Percentiles rank a stretch among this genome's conserved stretches.
Conservation (phyloP, 208 protist species). For the Novymonas esmeraldas region DNA sequence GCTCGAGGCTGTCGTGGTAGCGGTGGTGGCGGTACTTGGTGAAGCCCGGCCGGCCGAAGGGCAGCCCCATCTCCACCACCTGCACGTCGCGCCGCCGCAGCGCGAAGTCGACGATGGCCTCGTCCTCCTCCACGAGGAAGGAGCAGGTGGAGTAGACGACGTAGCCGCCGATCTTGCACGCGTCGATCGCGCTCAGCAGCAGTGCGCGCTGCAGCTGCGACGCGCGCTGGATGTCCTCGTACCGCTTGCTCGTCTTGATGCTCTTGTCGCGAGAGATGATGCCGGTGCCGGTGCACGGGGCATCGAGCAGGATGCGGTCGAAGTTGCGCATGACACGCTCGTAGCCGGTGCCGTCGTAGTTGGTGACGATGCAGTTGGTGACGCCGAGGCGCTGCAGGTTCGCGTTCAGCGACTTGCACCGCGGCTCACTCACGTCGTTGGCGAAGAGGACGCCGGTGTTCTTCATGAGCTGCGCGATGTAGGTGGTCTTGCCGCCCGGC, state of each 20-base stretch:
- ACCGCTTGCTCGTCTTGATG: constrained; percentile 95
- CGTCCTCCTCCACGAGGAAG: constrained; percentile 98
- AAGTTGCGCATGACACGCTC: constrained; percentile 90
- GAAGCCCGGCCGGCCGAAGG: constrained; percentile 94
- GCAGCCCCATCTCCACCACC: constrained; percentile 94
- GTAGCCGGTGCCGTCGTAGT: constrained; percentile 95
- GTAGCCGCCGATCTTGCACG: constrained; percentile 94
- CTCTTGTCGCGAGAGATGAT: constrained; percentile 98
- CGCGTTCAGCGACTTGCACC: constrained; percentile 95
- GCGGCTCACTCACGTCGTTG: constrained; percentile 97
- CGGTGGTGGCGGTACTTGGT: constrained; percentile 84
- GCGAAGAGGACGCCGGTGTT: constrained; percentile 98
- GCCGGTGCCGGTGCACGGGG: constrained; percentile 98
- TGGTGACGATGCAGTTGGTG: constrained; percentile 94
- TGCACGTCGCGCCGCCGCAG: constrained; percentile 93
- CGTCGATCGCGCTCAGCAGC: constrained; percentile 98
- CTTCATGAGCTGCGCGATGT: constrained; percentile 98
- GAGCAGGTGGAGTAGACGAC: constrained; percentile 99
- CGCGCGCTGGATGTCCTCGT: constrained; percentile 92
- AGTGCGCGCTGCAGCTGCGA: constrained; percentile 97
- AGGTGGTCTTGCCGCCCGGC: constrained; percentile 99
- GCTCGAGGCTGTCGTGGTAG: constrained; percentile 78
- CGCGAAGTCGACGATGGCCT: constrained; percentile 98
- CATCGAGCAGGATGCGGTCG: constrained; percentile 97
- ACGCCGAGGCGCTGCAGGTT: constrained; percentile 98